A percentile compares a stretch with the other conserved stretches of the same genome.
phyloP scores from a whole-genome alignment of 352 stramenopile genomes.

The Globisporangium paddicum region DNA sequence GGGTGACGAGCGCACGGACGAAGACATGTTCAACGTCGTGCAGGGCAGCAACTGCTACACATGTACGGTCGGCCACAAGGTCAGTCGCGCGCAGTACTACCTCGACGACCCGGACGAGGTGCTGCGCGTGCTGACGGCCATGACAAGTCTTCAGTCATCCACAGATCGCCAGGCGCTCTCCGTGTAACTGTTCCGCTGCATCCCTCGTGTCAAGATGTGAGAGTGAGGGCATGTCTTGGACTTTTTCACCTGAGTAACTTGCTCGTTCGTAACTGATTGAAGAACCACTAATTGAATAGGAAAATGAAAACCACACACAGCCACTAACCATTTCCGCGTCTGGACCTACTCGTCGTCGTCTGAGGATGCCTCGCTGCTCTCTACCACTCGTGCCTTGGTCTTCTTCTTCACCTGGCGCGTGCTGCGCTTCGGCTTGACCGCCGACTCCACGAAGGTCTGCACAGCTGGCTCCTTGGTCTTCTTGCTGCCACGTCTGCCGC shows the following conservation, averaged over 20 bases:
- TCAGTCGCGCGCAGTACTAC: conserved; percentile 83
- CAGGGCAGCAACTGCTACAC: conserved; percentile 88
- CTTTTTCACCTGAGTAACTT: not conserved
- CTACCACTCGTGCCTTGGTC: conserved; percentile 4
- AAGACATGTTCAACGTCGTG: conserved; percentile 90
- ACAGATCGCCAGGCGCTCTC: conserved; percentile 27
- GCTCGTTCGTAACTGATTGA: not conserved
- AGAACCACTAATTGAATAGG: not conserved
- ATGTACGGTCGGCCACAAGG: conserved; percentile 84
- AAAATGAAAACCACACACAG: not conserved
- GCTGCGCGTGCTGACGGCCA: conserved; percentile 67
- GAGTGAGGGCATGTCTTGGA: not conserved
- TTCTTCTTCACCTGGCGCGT: conserved; percentile 12
- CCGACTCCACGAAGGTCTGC: conserved; percentile 22
- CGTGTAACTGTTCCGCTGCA: not conserved
- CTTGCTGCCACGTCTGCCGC: conserved; percentile 20
- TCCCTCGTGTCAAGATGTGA: not conserved
- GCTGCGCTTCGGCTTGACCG: conserved; percentile 16
- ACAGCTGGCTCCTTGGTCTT: conserved; percentile 29
- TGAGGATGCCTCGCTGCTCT: conserved; percentile 7
- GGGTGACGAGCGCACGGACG: conserved; percentile 82
- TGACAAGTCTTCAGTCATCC: conserved; percentile 39
- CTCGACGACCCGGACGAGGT: conserved; percentile 78
- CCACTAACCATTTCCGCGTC: not conserved
- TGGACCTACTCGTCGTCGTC: conserved; percentile 9